Evolutionary conservation across 345 rosid genomes (phyloP).

Genomic region (Sisymbrium altissimum): DNA sequence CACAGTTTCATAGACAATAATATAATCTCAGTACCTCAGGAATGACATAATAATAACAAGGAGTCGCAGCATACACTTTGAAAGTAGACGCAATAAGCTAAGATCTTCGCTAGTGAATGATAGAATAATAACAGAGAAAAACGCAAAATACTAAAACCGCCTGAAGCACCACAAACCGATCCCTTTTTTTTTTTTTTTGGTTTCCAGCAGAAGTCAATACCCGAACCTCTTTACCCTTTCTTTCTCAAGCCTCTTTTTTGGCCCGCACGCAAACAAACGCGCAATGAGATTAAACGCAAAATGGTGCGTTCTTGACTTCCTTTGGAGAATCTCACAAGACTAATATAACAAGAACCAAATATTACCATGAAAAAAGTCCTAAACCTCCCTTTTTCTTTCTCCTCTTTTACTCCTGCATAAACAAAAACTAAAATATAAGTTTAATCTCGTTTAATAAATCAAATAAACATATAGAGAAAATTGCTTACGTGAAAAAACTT

Average conservation of each 20-base stretch:
- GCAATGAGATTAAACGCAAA: conserved; percentile 37
- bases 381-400: background rate
- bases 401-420: conserved; percentile 13
- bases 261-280: conserved; percentile 23
- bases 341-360: background rate
- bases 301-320: conserved; percentile 95
- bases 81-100: conserved; percentile 13
- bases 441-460: background rate
- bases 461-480: background rate
- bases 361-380: conserved; percentile 18
- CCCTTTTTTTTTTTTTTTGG: background rate
- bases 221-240: conserved; percentile 62
- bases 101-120: conserved; percentile 20
- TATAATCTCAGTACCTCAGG: background rate
- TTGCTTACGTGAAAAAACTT: background rate
- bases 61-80: conserved; percentile 6
- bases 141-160: background rate
- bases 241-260: conserved; percentile 16
- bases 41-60: conserved; percentile 1
- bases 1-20: background rate
- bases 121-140: conserved; percentile 5
- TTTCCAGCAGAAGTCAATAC: conserved; percentile 63
- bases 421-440: background rate
- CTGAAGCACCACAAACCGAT: conserved; percentile 10
- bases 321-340: conserved; percentile 31